Evolutionary conservation across 2,329 filamentous ascomycete species (phyloP), one percentile per base, ranked within the genome.

Genomic region (Waltergamsia citrina): DNA sequence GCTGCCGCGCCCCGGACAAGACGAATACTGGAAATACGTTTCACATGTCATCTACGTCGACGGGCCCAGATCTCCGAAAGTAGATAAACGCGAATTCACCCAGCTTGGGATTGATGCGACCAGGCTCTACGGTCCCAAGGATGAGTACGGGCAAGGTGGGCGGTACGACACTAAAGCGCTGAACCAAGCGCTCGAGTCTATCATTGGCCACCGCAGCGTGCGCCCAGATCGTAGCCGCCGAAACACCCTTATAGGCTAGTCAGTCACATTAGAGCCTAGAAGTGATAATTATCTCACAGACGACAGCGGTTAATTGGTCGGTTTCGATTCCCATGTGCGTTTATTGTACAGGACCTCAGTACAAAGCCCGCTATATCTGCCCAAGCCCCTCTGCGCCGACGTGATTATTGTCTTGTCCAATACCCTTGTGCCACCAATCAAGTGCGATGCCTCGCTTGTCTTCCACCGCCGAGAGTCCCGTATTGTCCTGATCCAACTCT

Each of bases 31-130:
- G 18, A 64, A 62, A 3, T 94, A 92, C 48, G 79, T 95, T 4
- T 93, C 82, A 6, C 88, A 95, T 52, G 55, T 95, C 11, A 67
- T 95, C 6, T 82, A 94, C 49, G 59, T 94, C 0, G 82, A 88
- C 27, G 80, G 78, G 0, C 69, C 75, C 0, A 72, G 71, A 0
- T 78, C 80, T 16, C 88, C 88, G 0, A 61, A 53, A 4, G 80
- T 94, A 2, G 77, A 94, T 45, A 75, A 67, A 32, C 69, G 69
- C 6, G 69, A 68, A 35, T 63, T 95, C 28, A 59, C 59, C 4
- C 56, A 59, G 14, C 54, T 87, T 41, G 87, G 87, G 1, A 85
- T 96, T 26, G 81, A 87, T 47, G 78, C 78, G 12, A 71, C 93
- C 11, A 69, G 78, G 36, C 63, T 94, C 1, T 90, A 92, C 51